Conservation (phyloP, 2,329 filamentous ascomycete genomes). For the Aspergillus pseudoviridinutans region DNA sequence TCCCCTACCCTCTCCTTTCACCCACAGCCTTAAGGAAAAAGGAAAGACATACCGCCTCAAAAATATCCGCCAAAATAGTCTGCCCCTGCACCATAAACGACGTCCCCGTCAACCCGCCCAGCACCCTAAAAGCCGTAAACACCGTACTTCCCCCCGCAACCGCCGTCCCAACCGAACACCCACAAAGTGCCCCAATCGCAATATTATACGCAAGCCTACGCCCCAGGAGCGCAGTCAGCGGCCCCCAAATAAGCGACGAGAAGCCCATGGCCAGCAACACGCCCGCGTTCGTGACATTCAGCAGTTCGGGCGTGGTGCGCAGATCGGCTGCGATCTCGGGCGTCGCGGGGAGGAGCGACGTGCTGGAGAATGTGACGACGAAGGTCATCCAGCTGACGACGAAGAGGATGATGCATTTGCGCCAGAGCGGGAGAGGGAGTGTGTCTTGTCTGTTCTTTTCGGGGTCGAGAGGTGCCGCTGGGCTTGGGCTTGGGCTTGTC, state of each 20-base stretch:
- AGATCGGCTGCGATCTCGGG: conserved; percentile 40
- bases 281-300: conserved; percentile 37
- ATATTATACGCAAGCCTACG: conserved; percentile 30
- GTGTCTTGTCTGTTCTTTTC: conserved; percentile 11
- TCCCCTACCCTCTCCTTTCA: too few species aligned
- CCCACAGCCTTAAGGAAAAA: too few species aligned
- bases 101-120: conserved; percentile 35
- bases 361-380: conserved; percentile 41
- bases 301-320: conserved; percentile 29
- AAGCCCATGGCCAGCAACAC: conserved; percentile 38
- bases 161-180: conserved; percentile 31
- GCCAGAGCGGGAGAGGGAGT: conserved; percentile 28
- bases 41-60: conserved; percentile 30
- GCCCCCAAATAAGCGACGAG: conserved; percentile 35
- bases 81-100: conserved; percentile 40
- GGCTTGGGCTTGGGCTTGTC: conserved; percentile 12
- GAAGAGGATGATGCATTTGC: conserved; percentile 41
- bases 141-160: conserved; percentile 27
- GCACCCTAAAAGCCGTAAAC: conserved; percentile 34
- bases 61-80: conserved; percentile 38
- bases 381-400: conserved; percentile 41
- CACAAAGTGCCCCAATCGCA: conserved; percentile 31
- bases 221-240: conserved; percentile 28
- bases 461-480: conserved; percentile 11
- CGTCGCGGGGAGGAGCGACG: conserved; percentile 38